Conservation (phyloP, 176 grass and related monocot genomes). For the Ampelocalamus luodianensis region DNA sequence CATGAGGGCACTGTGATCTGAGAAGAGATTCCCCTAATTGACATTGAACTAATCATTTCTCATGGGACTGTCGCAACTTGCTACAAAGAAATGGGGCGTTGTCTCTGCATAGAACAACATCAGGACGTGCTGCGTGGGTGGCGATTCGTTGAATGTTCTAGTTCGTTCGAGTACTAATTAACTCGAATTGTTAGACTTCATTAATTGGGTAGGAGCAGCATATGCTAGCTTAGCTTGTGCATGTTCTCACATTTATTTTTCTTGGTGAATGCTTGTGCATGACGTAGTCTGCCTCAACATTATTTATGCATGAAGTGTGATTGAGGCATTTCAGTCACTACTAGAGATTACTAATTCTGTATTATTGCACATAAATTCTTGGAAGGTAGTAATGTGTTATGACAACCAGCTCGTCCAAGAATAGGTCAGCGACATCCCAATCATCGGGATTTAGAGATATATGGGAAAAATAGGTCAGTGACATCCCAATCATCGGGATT, state of each 20-base stretch:
- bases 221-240: conserved; percentile 5
- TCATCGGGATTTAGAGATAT: no score
- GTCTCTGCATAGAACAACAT: conserved; percentile 47
- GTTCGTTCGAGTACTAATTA: not conserved
- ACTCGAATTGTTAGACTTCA: not conserved
- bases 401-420: not conserved
- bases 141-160: conserved; percentile 28
- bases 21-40: conserved; percentile 50
- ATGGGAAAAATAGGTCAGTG: no score
- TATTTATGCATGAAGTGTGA: not conserved
- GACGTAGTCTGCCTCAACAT: not conserved
- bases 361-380: not conserved
- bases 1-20: conserved; percentile 43
- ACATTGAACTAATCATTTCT: conserved; percentile 59
- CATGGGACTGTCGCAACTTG: conserved; percentile 46
- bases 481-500: no score
- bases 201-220: not conserved
- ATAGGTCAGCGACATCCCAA: no score
- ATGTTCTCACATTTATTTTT: not conserved
- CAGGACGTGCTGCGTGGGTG: conserved; percentile 52
- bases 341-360: not conserved
- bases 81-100: conserved; percentile 13
- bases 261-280: not conserved
- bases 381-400: not conserved
- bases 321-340: no score